Conservation (phyloP, 768 basidiomycete species). For the Tulasnella sp. region DNA sequence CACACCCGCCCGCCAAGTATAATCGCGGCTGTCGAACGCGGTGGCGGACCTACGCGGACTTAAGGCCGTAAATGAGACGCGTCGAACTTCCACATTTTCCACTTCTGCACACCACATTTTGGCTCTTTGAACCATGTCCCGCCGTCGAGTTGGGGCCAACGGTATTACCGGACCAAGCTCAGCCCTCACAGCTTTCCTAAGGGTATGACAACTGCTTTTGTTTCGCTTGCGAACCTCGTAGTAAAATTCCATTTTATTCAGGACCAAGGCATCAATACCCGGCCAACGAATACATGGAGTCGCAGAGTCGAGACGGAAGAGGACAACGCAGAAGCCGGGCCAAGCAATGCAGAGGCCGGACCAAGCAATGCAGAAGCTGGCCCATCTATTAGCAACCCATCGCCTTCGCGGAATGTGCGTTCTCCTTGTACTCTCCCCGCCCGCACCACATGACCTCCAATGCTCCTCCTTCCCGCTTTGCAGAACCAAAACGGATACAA, state of each 20-base stretch:
- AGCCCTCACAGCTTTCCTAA: conserved; percentile 76
- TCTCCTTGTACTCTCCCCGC: conserved; percentile 32
- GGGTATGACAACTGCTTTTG: conserved; percentile 44
- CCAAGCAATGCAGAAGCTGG: conserved; percentile 22
- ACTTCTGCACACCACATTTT: background rate
- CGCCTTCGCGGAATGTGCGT: conserved; percentile 24
- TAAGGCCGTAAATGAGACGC: background rate
- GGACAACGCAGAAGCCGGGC: conserved; percentile 30
- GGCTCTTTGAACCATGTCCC: background rate
- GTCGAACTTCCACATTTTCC: background rate
- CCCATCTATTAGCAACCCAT: conserved; percentile 27
- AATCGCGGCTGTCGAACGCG: background rate
- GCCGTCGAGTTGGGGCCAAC: conserved; percentile 37
- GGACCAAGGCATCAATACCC: conserved; percentile 52
- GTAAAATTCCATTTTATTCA: conserved; percentile 31
- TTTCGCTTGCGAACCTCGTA: background rate
- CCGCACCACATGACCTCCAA: background rate
- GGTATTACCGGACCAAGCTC: conserved; percentile 80
- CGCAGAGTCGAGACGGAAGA: conserved; percentile 11
- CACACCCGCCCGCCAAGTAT: too few species aligned
- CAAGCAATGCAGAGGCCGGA: conserved; percentile 23
- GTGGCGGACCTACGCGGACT: background rate
- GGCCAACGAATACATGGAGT: conserved; percentile 35
- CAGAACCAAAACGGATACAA: conserved; percentile 47
- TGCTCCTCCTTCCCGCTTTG: background rate